Evolutionary conservation across 2,329 filamentous ascomycete genomes (phyloP).

Genomic region (Lasiodiplodia citricola): DNA sequence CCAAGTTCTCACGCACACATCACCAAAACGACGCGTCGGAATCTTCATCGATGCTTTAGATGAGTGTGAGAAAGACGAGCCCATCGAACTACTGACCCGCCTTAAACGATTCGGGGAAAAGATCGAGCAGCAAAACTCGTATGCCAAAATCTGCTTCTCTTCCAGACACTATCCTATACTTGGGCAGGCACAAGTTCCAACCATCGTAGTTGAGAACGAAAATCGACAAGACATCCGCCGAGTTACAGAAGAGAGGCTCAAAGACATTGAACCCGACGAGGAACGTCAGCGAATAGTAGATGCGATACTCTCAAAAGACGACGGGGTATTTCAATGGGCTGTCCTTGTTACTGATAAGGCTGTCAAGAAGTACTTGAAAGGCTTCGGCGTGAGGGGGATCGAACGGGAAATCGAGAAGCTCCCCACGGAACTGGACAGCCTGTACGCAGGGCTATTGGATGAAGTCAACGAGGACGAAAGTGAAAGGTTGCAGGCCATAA

Average conservation of each 20-base stretch:
- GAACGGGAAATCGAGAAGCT: neutral
- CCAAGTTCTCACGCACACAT: neutral
- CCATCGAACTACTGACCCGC: neutral
- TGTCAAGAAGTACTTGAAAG: neutral
- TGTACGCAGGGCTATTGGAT: neutral
- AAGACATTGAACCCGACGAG: neutral
- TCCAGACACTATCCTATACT: conserved; percentile 5
- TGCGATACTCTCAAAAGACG: neutral
- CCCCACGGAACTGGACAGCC: neutral
- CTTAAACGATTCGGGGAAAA: neutral
- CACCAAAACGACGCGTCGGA: neutral
- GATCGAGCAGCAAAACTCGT: neutral
- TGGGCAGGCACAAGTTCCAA: neutral
- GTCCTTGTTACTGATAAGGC: neutral
- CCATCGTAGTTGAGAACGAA: neutral
- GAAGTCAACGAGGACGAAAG: neutral
- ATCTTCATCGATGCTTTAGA: conserved; percentile 9
- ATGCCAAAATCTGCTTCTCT: conserved; percentile 2
- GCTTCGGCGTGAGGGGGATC: neutral
- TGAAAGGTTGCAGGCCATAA: neutral
- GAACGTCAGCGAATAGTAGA: neutral
- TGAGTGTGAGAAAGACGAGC: neutral
- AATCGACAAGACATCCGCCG: neutral
- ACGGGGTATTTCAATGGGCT: conserved; percentile 6
- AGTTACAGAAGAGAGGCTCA: neutral